Evolutionary conservation across 2,329 filamentous ascomycete species (phyloP), one percentile per base, ranked within the genome.

Genomic region (Stemphylium vesicarium): DNA sequence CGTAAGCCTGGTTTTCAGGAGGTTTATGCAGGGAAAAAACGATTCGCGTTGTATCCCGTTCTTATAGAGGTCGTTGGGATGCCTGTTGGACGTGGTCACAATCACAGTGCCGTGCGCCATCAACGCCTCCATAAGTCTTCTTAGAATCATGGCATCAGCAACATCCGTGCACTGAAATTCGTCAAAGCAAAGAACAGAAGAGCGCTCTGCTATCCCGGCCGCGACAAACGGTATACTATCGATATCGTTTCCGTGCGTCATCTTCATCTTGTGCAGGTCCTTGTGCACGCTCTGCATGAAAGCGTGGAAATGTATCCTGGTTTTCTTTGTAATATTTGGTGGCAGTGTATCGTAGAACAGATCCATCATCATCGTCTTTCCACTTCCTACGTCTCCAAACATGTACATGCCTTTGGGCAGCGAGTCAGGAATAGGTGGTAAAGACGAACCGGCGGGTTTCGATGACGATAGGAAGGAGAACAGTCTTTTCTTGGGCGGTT

Each of bases 351-450:
- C 93, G 79, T 93, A 96, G 76, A 98, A 97, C 44, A 99, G 81
- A 73, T 99, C 94, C 95, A 99, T 99, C 72, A 99, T 82, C 95
- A 99, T 99, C 2, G 95, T 99, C 82, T 99, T 99, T 59, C 95
- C 95, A 68, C 92, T 96, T 36, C 95, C 95, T 2, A 99, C 95
- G 74, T 99, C 95, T 54, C 95, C 95, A 70, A 91, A 97, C 75
- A 99, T 89, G 76, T 99, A 99, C 29, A 99, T 78, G 0, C 95
- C 95, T 63, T 91, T 89, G 0, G 95, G 95, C 1, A 97, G 81
- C 60, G 88, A 82, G n/a, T 82, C 77, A 0, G 92, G 87, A 18
- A 96, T 89, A 3, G 81, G 75, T 55, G 78, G 69, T 4, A 64
- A 75, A 59, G 53, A 75, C 51, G 65, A 77, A 64, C 65, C 74